Evolutionary conservation across 352 stramenopile species (phyloP).

Genomic region (Phytophthora quininea): DNA sequence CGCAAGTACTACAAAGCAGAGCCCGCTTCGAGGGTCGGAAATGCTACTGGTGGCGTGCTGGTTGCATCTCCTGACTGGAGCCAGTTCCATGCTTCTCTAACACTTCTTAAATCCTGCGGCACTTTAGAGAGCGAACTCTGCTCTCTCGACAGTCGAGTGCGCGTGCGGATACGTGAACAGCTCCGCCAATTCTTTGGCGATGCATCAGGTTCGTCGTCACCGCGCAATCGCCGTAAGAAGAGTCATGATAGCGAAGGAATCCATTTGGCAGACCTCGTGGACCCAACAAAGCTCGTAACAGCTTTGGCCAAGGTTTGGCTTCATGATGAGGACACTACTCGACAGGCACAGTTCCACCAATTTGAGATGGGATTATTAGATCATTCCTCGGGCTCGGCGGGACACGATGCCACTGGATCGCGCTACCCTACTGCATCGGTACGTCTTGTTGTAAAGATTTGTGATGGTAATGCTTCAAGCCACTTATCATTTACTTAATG

Average conservation of each 20-base stretch:
- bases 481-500: background rate
- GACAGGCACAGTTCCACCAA: constrained; percentile 52
- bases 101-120: constrained; percentile 65
- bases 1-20: constrained; percentile 49
- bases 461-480: background rate
- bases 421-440: constrained; percentile 33
- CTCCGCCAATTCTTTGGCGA: constrained; percentile 44
- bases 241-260: constrained; percentile 25
- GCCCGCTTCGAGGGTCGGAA: constrained; percentile 1
- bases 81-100: constrained; percentile 73
- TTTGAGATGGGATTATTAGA: constrained; percentile 58
- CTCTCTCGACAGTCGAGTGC: constrained; percentile 49
- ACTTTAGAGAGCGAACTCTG: constrained; percentile 57
- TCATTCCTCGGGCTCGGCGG: constrained; percentile 9
- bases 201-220: constrained; percentile 32
- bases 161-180: constrained; percentile 65
- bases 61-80: constrained; percentile 57
- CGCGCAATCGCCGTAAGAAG: constrained; percentile 35
- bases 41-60: background rate
- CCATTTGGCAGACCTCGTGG: constrained; percentile 37
- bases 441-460: background rate
- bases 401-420: constrained; percentile 15
- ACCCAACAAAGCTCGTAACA: constrained; percentile 49
- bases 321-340: constrained; percentile 43
- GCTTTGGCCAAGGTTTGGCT: constrained; percentile 58